Evolutionary conservation across 495 filamentous ascomycete species (phyloP).

Genomic region (Aspergillus funiculosus): DNA sequence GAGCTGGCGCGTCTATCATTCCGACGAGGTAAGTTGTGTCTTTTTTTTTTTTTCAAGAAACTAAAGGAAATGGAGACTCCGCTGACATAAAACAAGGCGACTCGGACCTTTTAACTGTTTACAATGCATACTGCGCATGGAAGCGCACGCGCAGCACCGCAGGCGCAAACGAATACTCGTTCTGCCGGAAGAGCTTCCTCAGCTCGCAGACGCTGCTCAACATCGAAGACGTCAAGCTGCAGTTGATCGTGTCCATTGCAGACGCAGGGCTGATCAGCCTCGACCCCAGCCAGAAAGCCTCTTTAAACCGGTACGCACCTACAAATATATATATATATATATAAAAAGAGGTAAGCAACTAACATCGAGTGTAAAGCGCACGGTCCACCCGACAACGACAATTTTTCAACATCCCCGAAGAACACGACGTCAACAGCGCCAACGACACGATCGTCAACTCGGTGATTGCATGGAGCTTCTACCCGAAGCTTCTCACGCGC

Average conservation of each 20-base stretch:
- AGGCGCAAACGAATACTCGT: constrained; percentile 67
- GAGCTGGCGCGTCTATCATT: constrained; percentile 71
- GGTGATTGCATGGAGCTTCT: constrained; percentile 87
- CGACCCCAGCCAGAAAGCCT: constrained; percentile 57
- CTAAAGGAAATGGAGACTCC: not conserved
- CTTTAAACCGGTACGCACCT: constrained; percentile 50
- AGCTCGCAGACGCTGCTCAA: constrained; percentile 74
- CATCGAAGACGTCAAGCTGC: constrained; percentile 92
- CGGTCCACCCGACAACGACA: constrained; percentile 56
- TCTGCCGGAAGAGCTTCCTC: constrained; percentile 89
- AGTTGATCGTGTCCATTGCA: constrained; percentile 72
- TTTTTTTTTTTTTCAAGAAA: not conserved
- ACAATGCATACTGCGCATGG: constrained; percentile 90
- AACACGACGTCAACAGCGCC: constrained; percentile 63
- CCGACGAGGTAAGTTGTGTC: constrained; percentile 48
- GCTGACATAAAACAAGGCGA: constrained; percentile 49
- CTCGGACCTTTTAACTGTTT: constrained; percentile 86
- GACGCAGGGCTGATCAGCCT: constrained; percentile 78
- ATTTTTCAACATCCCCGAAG: constrained; percentile 74
- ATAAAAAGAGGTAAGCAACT: constrained; percentile 2
- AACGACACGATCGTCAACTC: constrained; percentile 73
- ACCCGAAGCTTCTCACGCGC: constrained; percentile 80
- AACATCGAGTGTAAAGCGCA: constrained; percentile 26
- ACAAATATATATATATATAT: not conserved
- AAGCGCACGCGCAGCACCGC: constrained; percentile 64